Percentiles rank a stretch among this genome's conserved stretches.
phyloP scores from a whole-genome alignment of 805 yeast species.

The Lipomyces oligophaga region DNA sequence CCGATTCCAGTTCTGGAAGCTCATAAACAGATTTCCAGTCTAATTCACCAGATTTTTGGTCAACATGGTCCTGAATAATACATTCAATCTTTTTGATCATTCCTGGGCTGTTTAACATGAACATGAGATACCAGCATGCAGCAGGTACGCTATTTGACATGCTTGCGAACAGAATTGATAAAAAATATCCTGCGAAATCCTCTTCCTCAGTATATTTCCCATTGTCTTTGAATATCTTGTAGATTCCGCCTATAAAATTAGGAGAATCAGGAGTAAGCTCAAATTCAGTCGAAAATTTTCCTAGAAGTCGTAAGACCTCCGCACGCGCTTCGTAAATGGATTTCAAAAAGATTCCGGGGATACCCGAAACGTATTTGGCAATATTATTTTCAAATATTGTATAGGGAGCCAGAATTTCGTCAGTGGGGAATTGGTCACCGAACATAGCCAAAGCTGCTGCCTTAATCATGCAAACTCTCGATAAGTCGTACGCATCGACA shows the following conservation, averaged over 20 bases:
- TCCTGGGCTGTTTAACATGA: slow-evolving; percentile 5
- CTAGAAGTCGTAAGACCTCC: slow-evolving; percentile 5
- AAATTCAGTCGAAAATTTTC: slow-evolving; percentile 8
- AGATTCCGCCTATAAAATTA: not conserved
- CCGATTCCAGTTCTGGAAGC: slow-evolving; percentile 11
- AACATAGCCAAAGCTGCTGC: slow-evolving; percentile 20
- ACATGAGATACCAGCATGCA: slow-evolving; percentile 21
- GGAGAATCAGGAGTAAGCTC: not conserved
- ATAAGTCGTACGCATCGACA: slow-evolving; percentile 7
- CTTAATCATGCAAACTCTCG: not conserved
- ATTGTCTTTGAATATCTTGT: not conserved
- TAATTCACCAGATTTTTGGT: slow-evolving; percentile 1
- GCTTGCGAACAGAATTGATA: slow-evolving; percentile 23
- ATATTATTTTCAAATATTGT: slow-evolving; percentile 13
- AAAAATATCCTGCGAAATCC: slow-evolving; percentile 20
- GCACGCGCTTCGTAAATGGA: slow-evolving; percentile 11
- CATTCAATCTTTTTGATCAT: slow-evolving; percentile 1
- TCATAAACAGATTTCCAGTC: slow-evolving; percentile 17
- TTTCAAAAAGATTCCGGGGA: slow-evolving; percentile 11
- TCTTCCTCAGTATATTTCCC: not conserved
- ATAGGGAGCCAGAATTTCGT: slow-evolving; percentile 12
- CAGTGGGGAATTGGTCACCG: slow-evolving; percentile 21
- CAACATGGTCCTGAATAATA: slow-evolving; percentile 6
- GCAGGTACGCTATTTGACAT: slow-evolving; percentile 24
- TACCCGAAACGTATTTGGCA: slow-evolving; percentile 6